Base-by-base conservation (phyloP, 1,284 basidiomycete species). In the Pyrrhoderma lamaoense region DNA sequence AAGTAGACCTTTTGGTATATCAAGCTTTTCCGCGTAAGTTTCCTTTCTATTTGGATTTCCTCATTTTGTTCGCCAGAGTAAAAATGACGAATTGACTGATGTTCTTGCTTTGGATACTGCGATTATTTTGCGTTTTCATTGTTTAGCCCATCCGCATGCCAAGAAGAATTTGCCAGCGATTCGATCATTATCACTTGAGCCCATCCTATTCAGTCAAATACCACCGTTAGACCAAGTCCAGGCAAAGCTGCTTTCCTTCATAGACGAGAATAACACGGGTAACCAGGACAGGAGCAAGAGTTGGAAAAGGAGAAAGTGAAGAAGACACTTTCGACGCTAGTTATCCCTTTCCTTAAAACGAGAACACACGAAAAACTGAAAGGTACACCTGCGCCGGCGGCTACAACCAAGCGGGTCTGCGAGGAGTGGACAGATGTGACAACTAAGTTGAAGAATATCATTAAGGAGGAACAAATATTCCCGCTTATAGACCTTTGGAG, bases 401-500 rank as follows among this genome's bases (percentile, higher is more conserved):
- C 59, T 3, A 56, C 72, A 2, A 61, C 76, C n/a, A 56, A 61
- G 14, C 52, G 22, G 25, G 27, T 50, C n/a, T 53, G 47, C 38
- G 51, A 47, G 18, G 49, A 68, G 8, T 87, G 78, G 79, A 65
- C 72, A 0, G 62, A 69, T 7, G 67, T 72, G 0, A 84, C 83
- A 0, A 60, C 59, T 2, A 61, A 64, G 0, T 66, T 92, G 0
- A 61, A 70, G 0, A 54, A 61, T 3, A 66, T 67, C 0, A 76
- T 93, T 0, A 71, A 79, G 1, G 58, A 75, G 0, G 73, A 76
- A 9, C 72, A 81, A 42, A 71, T 91, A 8, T 94, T 93, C 68
- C 91, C 92, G 0, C 63, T 93, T 1, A 76, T 85, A 8, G 92
- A 94, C 61, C 72, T 93, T 53, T 93, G 89, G 88, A 76, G 91